phyloP scores from a whole-genome alignment of 2,329 filamentous ascomycete species.

The Verticillium isaacii region DNA sequence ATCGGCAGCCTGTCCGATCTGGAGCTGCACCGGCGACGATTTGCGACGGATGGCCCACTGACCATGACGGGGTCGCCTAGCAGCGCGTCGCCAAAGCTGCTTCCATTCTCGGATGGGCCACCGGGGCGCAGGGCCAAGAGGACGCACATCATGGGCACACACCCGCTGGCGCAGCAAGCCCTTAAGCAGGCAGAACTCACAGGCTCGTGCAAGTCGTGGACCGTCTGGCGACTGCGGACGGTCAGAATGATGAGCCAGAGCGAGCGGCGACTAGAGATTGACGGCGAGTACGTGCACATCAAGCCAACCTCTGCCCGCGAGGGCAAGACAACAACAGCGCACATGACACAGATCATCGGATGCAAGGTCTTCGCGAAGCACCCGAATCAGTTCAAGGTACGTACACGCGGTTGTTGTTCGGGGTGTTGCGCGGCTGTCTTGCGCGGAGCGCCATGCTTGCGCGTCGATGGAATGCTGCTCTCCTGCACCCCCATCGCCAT shows the following conservation, averaged over 20 bases:
- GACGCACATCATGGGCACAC: slow-evolving; percentile 47
- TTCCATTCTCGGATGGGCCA: slow-evolving; percentile 40
- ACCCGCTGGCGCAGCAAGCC: slow-evolving; percentile 63
- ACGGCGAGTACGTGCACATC: slow-evolving; percentile 83
- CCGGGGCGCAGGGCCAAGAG: slow-evolving; percentile 44
- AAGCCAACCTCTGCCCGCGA: slow-evolving; percentile 64
- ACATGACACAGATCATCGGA: slow-evolving; percentile 77
- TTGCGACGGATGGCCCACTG: slow-evolving; percentile 68
- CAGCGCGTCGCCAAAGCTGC: slow-evolving; percentile 64
- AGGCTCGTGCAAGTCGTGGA: slow-evolving; percentile 68
- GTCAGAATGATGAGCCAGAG: slow-evolving; percentile 75
- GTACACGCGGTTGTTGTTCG: slow-evolving; percentile 12
- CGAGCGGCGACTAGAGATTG: slow-evolving; percentile 72
- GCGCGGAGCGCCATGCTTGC: background rate
- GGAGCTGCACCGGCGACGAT: slow-evolving; percentile 70
- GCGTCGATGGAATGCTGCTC: background rate
- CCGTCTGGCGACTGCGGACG: slow-evolving; percentile 75
- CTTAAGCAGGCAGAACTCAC: slow-evolving; percentile 54
- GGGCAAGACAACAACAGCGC: slow-evolving; percentile 73
- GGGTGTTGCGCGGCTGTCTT: background rate
- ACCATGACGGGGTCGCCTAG: slow-evolving; percentile 66
- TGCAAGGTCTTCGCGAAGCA: slow-evolving; percentile 78
- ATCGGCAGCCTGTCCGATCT: slow-evolving; percentile 71
- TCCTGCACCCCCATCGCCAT: background rate
- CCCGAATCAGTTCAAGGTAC: slow-evolving; percentile 73